These are phyloP conservation scores for Lomentospora prolificans DNA, from an alignment of 2,329 filamentous ascomycete genomes.

Conservation along the genomic window DNA sequence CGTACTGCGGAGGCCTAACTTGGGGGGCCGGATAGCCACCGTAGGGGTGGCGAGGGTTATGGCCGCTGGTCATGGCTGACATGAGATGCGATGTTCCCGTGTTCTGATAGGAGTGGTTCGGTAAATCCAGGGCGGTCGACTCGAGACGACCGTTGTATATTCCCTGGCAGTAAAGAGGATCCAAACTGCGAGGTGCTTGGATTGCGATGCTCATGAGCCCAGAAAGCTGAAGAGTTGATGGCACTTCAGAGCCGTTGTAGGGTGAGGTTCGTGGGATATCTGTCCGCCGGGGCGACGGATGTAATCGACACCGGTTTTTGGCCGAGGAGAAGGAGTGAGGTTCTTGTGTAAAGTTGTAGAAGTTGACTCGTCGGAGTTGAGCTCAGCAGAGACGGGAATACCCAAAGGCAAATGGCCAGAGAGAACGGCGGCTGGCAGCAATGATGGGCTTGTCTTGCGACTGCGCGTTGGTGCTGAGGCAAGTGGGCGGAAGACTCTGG, in stretches of 20 bases:
- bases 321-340: not conserved
- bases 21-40: constrained; percentile 7
- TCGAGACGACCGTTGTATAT: constrained; percentile 6
- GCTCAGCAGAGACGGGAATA: no score
- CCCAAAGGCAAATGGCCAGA: no score
- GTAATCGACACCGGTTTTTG: not conserved
- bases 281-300: not conserved
- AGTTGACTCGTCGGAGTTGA: no score
- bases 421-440: no score
- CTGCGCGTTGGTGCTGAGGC: not conserved
- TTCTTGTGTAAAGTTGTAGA: no score
- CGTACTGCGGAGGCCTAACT: constrained; percentile 3
- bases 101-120: constrained; percentile 2
- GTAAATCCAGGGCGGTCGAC: constrained; percentile 1
- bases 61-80: constrained; percentile 6
- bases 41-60: constrained; percentile 6
- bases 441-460: not conserved
- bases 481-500: not conserved
- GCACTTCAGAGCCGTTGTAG: constrained; percentile 6
- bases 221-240: not conserved
- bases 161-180: constrained; percentile 9
- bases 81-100: constrained; percentile 7
- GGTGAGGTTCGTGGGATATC: not conserved
- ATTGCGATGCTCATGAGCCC: constrained; percentile 9
- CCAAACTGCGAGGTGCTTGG: constrained; percentile 9